phyloP scores from a whole-genome alignment of 768 basidiomycete genomes.

The Suillus subluteus region DNA sequence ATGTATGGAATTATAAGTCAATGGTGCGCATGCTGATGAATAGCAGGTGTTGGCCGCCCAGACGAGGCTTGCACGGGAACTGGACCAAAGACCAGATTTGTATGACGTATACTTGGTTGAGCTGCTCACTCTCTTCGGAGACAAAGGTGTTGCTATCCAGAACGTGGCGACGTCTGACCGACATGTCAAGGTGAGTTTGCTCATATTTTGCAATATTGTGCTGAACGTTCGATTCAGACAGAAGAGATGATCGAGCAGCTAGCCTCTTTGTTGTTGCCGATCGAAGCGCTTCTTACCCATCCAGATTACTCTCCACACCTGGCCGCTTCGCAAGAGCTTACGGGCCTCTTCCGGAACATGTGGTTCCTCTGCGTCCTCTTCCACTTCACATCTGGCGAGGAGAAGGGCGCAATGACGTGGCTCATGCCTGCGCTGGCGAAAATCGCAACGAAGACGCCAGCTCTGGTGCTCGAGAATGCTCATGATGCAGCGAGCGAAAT shows the following conservation, averaged over 20 bases:
- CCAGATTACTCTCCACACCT: slow-evolving; percentile 64
- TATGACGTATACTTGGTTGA: slow-evolving; percentile 84
- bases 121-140: slow-evolving; percentile 81
- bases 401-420: slow-evolving; percentile 76
- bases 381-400: slow-evolving; percentile 63
- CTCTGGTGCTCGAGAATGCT: slow-evolving; percentile 79
- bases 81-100: slow-evolving; percentile 73
- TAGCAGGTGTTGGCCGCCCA: slow-evolving; percentile 85
- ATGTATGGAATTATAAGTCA: slow-evolving; percentile 9
- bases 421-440: slow-evolving; percentile 72
- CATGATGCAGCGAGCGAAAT: slow-evolving; percentile 86
- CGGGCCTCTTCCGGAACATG: slow-evolving; percentile 84
- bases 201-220: background rate
- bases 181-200: slow-evolving; percentile 58
- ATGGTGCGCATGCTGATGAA: background rate
- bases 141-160: slow-evolving; percentile 91
- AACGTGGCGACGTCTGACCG: slow-evolving; percentile 71
- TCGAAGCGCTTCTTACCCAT: slow-evolving; percentile 84
- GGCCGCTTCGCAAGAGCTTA: slow-evolving; percentile 58
- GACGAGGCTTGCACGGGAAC: slow-evolving; percentile 83
- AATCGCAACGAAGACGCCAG: slow-evolving; percentile 86
- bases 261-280: slow-evolving; percentile 85
- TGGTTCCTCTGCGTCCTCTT: slow-evolving; percentile 95
- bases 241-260: slow-evolving; percentile 88
- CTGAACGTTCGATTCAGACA: slow-evolving; percentile 45